phyloP scores from a whole-genome alignment of 208 protist genomes.

The Baffinella frigidus region DNA sequence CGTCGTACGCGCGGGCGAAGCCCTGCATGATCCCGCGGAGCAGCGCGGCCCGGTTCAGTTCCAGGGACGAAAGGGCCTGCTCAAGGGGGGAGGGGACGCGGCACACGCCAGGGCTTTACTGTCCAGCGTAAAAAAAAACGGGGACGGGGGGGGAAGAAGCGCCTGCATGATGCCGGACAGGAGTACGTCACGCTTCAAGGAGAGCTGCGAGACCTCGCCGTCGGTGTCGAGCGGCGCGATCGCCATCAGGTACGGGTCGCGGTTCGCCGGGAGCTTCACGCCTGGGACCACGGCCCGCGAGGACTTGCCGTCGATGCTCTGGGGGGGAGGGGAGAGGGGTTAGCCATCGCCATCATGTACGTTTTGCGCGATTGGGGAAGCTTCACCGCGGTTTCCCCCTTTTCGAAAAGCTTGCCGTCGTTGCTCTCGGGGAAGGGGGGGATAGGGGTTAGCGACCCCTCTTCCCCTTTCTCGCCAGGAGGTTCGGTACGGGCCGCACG shows the following conservation, averaged over 20 bases:
- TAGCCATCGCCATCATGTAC: too few species aligned
- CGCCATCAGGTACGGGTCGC: background rate
- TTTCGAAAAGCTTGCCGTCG: too few species aligned
- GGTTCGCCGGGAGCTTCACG: background rate
- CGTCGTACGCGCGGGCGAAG: slow-evolving; percentile 30
- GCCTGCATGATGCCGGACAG: slow-evolving; percentile 15
- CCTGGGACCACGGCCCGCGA: background rate
- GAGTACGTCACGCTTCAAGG: background rate
- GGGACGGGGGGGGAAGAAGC: background rate
- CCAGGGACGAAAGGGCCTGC: background rate
- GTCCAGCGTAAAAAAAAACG: background rate
- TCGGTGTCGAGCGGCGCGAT: slow-evolving; percentile 36
- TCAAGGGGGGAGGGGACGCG: background rate
- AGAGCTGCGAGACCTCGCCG: slow-evolving; percentile 16
- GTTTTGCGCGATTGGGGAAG: too few species aligned
- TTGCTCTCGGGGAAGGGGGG: too few species aligned
- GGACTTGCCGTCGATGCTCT: too few species aligned
- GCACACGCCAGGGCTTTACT: too few species aligned
- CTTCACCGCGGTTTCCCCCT: too few species aligned
- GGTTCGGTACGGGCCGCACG: too few species aligned
- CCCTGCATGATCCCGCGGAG: slow-evolving; percentile 52
- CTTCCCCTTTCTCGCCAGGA: too few species aligned
- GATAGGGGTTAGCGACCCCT: too few species aligned
- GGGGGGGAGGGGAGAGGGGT: too few species aligned
- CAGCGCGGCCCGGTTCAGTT: slow-evolving; percentile 8